Base-by-base conservation (phyloP, 345 rosid species). In the Mangifera indica region DNA sequence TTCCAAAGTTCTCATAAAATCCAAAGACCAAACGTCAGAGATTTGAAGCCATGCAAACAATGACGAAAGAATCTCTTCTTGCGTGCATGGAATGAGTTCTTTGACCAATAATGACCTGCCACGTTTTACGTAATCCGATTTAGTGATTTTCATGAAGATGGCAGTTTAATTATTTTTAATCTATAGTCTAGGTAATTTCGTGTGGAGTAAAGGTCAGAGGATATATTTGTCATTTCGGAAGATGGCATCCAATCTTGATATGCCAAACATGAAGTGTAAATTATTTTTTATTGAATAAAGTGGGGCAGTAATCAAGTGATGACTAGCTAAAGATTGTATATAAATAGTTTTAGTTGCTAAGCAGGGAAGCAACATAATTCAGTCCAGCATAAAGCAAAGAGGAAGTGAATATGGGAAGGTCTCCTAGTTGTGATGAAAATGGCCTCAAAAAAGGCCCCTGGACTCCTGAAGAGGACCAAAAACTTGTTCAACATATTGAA, bases 381-480 rank as follows among this genome's bases (percentile, higher is more conserved):
- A 18, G 11, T 5, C 20, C 32, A 29, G 32, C 32, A 68, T 4
- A 65, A 3, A 57, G n/a, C 1, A 29, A 0, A 37, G 7, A n/a
- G 18, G 40, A 63, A 40, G 25, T 2, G 14, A 64, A 34, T 14
- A 84, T 87, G 91, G 88, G 87, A 21, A 78, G 88, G 66, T 83
- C 88, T 71, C 86, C 88, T 57, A 78, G 80, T 45, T 81, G 84
- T 67, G 87, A 87, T 79, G 87, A 85, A 72, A 85, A 77, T 79
- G 91, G 88, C 66, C 87, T 87, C 15, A 87, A 87, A 66, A 87
- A 87, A 65, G 91, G 91, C 46, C 91, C 91, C 4, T 87, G 91
- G 91, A 85, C 86, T 71, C 83, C 91, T 9, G 86, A 87, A 76
- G 91, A 87, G 78, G 91, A 87, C 67, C 78, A 83, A 71, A 80